A percentile compares a stretch with the other conserved stretches of the same genome.
Conservation (phyloP, 805 yeast genomes). For the Grigorovia yakushimaensis region DNA sequence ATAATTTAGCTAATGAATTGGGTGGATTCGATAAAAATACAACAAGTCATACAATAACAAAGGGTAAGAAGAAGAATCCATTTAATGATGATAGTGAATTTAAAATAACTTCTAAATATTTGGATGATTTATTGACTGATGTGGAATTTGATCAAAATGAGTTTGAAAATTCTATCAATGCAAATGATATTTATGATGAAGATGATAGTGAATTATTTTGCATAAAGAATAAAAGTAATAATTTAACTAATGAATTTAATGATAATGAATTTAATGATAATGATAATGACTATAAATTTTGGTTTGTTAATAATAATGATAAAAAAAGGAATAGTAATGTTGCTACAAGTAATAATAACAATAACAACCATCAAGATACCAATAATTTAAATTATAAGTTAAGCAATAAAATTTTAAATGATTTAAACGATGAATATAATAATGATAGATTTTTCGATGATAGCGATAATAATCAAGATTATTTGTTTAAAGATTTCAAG, state of each 20-base stretch:
- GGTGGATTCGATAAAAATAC: constrained; percentile 1
- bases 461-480: neutral
- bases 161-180: neutral
- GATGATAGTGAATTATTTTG: neutral
- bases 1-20: constrained; percentile 1
- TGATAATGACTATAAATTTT: neutral
- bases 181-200: neutral
- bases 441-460: neutral
- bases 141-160: neutral
- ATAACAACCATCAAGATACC: neutral
- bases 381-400: too few relatives aligned
- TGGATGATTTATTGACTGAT: constrained; percentile 1
- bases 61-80: neutral
- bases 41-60: neutral
- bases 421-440: neutral
- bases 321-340: neutral
- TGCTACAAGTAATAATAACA: neutral
- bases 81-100: neutral
- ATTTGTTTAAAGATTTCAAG: constrained; percentile 2
- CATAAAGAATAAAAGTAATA: neutral
- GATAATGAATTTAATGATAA: neutral
- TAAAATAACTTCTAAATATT: neutral
- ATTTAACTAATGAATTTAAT: neutral
- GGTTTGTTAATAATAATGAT: neutral
- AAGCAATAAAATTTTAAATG: too few relatives aligned